These are phyloP conservation scores for Eimeria sp. DNA, from an alignment of 169 alveolate genomes.

Conservation along the genomic window DNA sequence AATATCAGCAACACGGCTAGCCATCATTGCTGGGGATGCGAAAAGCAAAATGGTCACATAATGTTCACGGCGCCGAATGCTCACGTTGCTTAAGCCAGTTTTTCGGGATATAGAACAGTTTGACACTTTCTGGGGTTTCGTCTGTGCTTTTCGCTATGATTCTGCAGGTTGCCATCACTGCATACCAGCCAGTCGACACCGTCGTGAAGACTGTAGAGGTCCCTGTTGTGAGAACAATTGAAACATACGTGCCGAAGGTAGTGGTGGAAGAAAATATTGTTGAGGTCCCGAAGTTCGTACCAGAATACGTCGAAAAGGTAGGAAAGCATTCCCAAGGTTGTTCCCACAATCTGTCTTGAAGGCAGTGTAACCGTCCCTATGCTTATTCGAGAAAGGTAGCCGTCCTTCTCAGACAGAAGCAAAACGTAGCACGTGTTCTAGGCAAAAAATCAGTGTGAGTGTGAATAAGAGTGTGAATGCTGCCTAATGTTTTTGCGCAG, in stretches of 20 bases:
- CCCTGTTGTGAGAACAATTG: slow-evolving; percentile 90
- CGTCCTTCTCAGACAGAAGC: neutral
- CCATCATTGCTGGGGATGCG: neutral
- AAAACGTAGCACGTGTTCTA: neutral
- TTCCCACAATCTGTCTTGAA: neutral
- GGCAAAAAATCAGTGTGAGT: neutral
- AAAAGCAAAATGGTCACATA: neutral
- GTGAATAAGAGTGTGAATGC: too few species aligned
- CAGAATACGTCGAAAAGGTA: slow-evolving; percentile 91
- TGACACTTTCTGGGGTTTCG: neutral
- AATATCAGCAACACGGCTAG: neutral
- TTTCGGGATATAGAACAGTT: neutral
- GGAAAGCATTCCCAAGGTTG: neutral
- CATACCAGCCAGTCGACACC: slow-evolving; percentile 89
- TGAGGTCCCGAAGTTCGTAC: slow-evolving; percentile 90
- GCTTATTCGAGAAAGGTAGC: neutral
- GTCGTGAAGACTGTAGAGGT: slow-evolving; percentile 89
- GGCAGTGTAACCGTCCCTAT: neutral
- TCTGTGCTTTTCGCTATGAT: neutral
- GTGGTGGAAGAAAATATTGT: slow-evolving; percentile 89
- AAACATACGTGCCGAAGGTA: slow-evolving; percentile 91
- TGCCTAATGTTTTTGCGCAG: slow-evolving; percentile 73
- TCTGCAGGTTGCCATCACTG: slow-evolving; percentile 88
- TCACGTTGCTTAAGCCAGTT: neutral
- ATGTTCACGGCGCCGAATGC: neutral